These are phyloP conservation scores for Neurospora sp. DNA, from an alignment of 2,329 filamentous ascomycete species.

Conservation along the genomic window DNA sequence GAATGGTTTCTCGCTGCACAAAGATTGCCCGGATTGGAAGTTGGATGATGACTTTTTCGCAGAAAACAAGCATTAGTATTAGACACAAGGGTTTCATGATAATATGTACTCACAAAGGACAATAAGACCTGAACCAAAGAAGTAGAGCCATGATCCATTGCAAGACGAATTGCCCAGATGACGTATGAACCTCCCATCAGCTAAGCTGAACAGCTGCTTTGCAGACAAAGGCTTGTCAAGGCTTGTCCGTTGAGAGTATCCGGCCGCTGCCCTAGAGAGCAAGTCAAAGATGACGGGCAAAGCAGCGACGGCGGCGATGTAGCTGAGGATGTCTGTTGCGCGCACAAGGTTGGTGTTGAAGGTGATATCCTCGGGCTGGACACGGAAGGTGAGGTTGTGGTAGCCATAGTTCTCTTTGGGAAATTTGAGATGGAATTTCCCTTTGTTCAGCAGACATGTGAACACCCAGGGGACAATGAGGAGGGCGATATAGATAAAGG, in stretches of 20 bases:
- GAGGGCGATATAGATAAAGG: not conserved
- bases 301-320: conserved; percentile 7
- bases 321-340: not conserved
- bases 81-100: not conserved
- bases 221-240: not conserved
- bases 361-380: not conserved
- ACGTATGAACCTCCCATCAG: conserved; percentile 3
- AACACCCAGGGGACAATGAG: not conserved
- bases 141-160: not conserved
- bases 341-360: not conserved
- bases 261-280: conserved; percentile 5
- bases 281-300: conserved; percentile 8
- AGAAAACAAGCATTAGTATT: not conserved
- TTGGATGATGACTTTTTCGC: not conserved
- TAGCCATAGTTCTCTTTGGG: not conserved
- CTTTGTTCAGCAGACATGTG: not conserved
- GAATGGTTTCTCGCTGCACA: not conserved
- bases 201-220: conserved; percentile 4
- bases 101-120: not conserved
- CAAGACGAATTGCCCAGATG: not conserved
- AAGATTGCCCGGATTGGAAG: not conserved
- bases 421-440: not conserved
- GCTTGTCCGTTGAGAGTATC: conserved; percentile 1
- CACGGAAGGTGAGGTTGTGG: not conserved
- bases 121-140: not conserved